These are phyloP conservation scores for Boletus subcaerulescens DNA, from an alignment of 768 basidiomycete species.

Conservation along the genomic window DNA sequence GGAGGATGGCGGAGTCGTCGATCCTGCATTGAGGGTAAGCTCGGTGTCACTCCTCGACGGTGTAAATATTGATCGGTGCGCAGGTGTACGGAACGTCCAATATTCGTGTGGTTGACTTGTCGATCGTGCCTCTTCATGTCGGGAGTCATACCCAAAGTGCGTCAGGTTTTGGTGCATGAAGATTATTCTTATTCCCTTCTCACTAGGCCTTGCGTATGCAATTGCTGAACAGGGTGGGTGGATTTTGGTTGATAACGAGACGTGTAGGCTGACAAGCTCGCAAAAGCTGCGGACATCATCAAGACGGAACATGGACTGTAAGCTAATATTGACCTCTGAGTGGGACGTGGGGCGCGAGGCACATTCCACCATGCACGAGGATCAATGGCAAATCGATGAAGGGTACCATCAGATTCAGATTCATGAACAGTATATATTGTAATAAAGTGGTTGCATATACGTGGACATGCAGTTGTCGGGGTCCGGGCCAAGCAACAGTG, in stretches of 20 bases:
- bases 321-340: too few species aligned
- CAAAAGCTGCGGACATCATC: background rate
- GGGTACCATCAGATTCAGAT: too few species aligned
- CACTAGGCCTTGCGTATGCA: background rate
- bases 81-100: background rate
- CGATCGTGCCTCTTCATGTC: background rate
- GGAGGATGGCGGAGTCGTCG: slow-evolving; percentile 1
- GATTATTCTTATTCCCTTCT: background rate
- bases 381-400: too few species aligned
- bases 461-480: too few species aligned
- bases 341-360: too few species aligned
- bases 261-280: background rate
- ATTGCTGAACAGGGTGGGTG: background rate
- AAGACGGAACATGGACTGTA: background rate
- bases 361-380: too few species aligned
- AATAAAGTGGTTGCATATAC: too few species aligned
- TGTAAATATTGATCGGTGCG: background rate
- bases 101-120: background rate
- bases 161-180: background rate
- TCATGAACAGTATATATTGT: too few species aligned
- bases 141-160: background rate
- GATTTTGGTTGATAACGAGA: background rate
- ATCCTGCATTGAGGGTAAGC: background rate
- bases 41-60: background rate
- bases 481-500: too few species aligned